Conservation (phyloP, 2,329 filamentous ascomycete species). For the Neonectria hederae region DNA sequence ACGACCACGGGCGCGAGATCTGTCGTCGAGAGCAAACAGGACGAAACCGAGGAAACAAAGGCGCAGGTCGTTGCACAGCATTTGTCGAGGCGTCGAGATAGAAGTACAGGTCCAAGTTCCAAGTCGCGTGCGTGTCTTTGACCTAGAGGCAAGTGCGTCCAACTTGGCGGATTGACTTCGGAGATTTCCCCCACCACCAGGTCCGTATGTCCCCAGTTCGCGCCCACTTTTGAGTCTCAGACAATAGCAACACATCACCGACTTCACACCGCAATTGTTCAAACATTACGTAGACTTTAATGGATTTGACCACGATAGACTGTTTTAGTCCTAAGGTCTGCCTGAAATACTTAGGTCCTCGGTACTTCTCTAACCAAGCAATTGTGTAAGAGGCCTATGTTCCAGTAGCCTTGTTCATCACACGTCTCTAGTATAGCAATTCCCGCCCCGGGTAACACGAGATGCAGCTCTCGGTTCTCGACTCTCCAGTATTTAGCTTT, state of each 20-base stretch:
- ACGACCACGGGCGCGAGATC: background rate
- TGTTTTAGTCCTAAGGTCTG: background rate
- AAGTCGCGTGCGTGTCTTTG: conserved; percentile 7
- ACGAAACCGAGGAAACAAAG: background rate
- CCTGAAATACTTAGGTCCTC: background rate
- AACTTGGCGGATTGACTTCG: conserved; percentile 17
- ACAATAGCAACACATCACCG: background rate
- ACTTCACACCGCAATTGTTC: background rate
- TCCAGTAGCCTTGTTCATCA: background rate
- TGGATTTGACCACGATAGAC: background rate
- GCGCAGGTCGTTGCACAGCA: background rate
- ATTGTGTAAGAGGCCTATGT: background rate
- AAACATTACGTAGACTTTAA: background rate
- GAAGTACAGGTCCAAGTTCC: background rate
- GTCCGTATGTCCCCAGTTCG: background rate
- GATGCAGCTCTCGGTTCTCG: background rate
- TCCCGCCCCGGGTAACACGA: background rate
- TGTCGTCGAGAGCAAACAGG: background rate
- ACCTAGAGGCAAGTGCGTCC: background rate
- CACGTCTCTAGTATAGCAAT: background rate
- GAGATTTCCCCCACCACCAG: conserved; percentile 16
- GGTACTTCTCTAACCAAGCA: background rate
- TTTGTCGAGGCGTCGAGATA: background rate
- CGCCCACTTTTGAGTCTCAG: background rate
- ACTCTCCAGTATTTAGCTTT: background rate